Conservation (phyloP, 2,329 filamentous ascomycete species). For the Geosmithia putterillii region DNA sequence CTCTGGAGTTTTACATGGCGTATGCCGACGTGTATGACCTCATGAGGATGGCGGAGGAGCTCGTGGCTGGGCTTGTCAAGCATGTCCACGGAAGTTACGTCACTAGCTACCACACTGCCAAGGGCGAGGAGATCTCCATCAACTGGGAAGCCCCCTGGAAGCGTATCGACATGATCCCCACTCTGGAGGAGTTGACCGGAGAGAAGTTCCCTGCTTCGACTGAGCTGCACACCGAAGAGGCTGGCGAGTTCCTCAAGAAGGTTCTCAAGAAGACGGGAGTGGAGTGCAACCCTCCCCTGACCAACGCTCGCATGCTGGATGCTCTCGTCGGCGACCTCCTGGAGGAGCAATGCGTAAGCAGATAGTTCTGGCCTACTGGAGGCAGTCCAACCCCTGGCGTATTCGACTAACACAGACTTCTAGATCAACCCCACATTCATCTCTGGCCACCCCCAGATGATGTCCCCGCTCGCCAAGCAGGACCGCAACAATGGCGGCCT, state of each 20-base stretch:
- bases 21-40: constrained; percentile 87
- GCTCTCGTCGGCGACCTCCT: constrained; percentile 91
- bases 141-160: constrained; percentile 97
- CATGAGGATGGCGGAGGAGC: constrained; percentile 71
- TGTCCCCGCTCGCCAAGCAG: constrained; percentile 95
- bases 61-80: constrained; percentile 83
- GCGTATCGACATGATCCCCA: constrained; percentile 79
- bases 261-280: constrained; percentile 83
- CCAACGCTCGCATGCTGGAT: constrained; percentile 93
- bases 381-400: background rate
- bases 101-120: constrained; percentile 77
- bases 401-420: background rate
- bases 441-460: constrained; percentile 52
- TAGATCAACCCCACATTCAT: constrained; percentile 61
- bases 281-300: constrained; percentile 80
- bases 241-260: constrained; percentile 73
- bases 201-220: constrained; percentile 90
- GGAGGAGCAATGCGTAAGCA: constrained; percentile 65
- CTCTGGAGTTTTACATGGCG: constrained; percentile 93
- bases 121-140: constrained; percentile 76
- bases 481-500: constrained; percentile 72
- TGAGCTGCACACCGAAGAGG: constrained; percentile 80
- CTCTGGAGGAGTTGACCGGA: constrained; percentile 76
- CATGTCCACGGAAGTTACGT: constrained; percentile 73
- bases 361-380: background rate